Conservation (phyloP, 2,329 filamentous ascomycete species). For the Penicillium olsonii region DNA sequence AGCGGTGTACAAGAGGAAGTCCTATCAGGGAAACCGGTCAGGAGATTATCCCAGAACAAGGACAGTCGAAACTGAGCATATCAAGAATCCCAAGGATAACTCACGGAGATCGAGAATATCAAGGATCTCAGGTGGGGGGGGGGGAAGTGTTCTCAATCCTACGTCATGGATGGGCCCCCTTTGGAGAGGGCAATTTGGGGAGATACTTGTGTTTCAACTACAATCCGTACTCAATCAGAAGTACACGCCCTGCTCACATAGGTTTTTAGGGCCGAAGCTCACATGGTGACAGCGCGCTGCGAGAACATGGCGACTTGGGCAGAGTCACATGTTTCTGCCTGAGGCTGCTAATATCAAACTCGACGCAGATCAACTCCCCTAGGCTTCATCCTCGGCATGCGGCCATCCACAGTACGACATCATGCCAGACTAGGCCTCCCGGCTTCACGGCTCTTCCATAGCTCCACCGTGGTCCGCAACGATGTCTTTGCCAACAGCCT, state of each 20-base stretch:
- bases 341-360: conserved; percentile 1
- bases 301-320: too few relatives aligned
- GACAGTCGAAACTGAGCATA: too few relatives aligned
- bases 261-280: too few relatives aligned
- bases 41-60: not conserved
- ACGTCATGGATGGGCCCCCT: conserved; percentile 21
- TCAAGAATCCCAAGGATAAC: not conserved
- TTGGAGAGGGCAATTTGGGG: not conserved
- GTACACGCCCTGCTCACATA: too few relatives aligned
- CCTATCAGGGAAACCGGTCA: conserved; percentile 19
- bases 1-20: conserved; percentile 26
- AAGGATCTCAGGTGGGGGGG: conserved; percentile 1
- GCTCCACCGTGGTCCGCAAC: conserved; percentile 12
- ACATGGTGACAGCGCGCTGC: too few relatives aligned
- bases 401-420: conserved; percentile 12
- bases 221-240: not conserved
- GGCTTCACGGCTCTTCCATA: conserved; percentile 17
- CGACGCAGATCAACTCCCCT: not conserved
- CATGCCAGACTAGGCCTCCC: conserved; percentile 6
- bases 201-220: not conserved
- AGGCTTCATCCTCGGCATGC: conserved; percentile 6
- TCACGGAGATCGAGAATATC: not conserved
- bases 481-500: conserved; percentile 37
- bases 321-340: conserved; percentile 19
- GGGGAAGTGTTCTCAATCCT: conserved; percentile 19